These are phyloP conservation scores for Heliocybe sulcata DNA, from an alignment of 1,284 basidiomycete species.

Conservation along the genomic window DNA sequence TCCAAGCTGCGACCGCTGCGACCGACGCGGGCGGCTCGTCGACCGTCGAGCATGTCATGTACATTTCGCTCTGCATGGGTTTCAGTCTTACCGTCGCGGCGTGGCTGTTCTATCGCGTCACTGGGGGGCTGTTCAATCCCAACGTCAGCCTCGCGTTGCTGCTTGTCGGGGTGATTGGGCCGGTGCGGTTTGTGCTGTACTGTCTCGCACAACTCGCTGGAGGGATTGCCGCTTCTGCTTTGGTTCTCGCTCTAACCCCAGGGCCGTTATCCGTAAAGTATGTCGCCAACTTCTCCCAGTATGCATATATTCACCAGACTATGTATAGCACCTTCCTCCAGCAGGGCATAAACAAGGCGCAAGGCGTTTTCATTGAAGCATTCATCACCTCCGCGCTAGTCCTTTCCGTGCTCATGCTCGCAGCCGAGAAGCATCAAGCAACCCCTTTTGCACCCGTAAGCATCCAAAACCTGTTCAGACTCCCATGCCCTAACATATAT, in stretches of 20 bases:
- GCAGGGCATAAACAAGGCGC: conserved; percentile 28
- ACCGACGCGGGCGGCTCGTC: conserved; percentile 17
- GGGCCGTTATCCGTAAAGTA: conserved; percentile 41
- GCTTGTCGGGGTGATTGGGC: conserved; percentile 46
- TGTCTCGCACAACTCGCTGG: conserved; percentile 48
- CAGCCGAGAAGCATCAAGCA: conserved; percentile 51
- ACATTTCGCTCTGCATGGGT: conserved; percentile 50
- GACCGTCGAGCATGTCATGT: conserved; percentile 33
- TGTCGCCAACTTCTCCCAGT: conserved; percentile 10
- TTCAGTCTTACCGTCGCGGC: conserved; percentile 51
- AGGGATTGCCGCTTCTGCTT: conserved; percentile 44
- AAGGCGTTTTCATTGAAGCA: conserved; percentile 57
- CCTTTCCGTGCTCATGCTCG: conserved; percentile 48
- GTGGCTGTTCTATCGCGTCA: conserved; percentile 63
- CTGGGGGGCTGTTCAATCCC: conserved; percentile 58
- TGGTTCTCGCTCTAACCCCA: conserved; percentile 45
- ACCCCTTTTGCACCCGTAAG: conserved; percentile 56
- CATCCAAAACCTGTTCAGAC: too few relatives aligned
- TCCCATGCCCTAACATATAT: not conserved
- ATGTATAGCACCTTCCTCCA: conserved; percentile 29
- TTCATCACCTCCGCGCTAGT: conserved; percentile 45
- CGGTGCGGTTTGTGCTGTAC: conserved; percentile 46
- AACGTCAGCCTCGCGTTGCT: conserved; percentile 48
- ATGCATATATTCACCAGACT: not conserved
- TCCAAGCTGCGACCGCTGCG: conserved; percentile 35